Conservation (phyloP, 345 rosid genomes). For the Psidium guajava region DNA sequence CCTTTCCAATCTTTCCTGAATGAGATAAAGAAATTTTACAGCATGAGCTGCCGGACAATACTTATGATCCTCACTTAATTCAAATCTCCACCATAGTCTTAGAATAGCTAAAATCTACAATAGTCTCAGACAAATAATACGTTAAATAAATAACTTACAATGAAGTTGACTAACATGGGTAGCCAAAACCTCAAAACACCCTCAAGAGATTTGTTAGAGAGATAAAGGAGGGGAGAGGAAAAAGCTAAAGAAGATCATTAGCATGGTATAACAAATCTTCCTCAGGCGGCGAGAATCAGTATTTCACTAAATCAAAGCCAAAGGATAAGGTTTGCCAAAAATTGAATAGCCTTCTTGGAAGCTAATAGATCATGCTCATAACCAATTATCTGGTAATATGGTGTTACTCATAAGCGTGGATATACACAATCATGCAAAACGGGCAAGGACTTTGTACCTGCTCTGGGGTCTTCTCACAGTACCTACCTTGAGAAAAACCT, state of each 20-base stretch:
- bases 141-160: not conserved
- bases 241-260: not conserved
- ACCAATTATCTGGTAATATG: not conserved
- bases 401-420: not conserved
- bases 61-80: not conserved
- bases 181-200: not conserved
- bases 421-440: not conserved
- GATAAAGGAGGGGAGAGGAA: not conserved
- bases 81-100: not conserved
- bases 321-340: not conserved
- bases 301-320: not conserved
- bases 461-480: slow-evolving; percentile 94
- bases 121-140: not conserved
- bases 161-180: not conserved
- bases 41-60: not conserved
- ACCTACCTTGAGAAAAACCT: slow-evolving; percentile 89
- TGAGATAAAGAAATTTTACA: not conserved
- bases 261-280: not conserved
- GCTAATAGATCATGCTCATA: not conserved
- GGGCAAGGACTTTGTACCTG: slow-evolving; percentile 32
- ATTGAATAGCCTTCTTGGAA: not conserved
- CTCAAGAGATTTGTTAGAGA: not conserved
- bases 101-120: not conserved
- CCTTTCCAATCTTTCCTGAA: slow-evolving; percentile 82
- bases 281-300: not conserved